phyloP scores from a whole-genome alignment of 2,329 filamentous ascomycete genomes.

The Metarhizium anisopliae region DNA sequence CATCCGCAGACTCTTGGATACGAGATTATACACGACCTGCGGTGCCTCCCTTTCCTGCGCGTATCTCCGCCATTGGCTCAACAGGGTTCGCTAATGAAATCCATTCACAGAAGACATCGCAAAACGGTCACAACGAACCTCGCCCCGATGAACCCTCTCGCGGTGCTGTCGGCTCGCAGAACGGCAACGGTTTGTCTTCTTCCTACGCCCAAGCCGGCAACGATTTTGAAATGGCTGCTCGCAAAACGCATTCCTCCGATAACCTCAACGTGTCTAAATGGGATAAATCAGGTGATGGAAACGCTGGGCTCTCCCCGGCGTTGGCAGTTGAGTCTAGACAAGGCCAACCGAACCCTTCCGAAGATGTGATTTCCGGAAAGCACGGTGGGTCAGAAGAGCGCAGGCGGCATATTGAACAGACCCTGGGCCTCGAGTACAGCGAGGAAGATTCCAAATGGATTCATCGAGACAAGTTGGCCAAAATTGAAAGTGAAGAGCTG shows the following conservation, averaged over 20 bases:
- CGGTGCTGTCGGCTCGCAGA: constrained; percentile 12
- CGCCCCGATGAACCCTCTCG: constrained; percentile 9
- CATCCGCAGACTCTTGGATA: too few relatives aligned
- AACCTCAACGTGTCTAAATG: constrained; percentile 17
- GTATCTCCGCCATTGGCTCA: background rate
- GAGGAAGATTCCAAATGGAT: constrained; percentile 70
- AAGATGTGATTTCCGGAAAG: constrained; percentile 9
- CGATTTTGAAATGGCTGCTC: constrained; percentile 19
- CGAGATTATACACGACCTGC: background rate
- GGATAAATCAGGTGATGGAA: constrained; percentile 14
- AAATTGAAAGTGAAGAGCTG: constrained; percentile 72
- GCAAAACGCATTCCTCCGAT: constrained; percentile 28
- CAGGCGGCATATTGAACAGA: constrained; percentile 16
- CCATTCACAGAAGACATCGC: constrained; percentile 5
- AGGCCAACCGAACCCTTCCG: constrained; percentile 8
- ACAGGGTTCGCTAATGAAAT: background rate
- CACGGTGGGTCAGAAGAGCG: constrained; percentile 17
- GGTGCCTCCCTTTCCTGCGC: background rate
- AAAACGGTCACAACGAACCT: constrained; percentile 6
- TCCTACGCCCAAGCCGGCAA: constrained; percentile 10
- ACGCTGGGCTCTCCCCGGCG: constrained; percentile 12
- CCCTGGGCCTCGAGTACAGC: constrained; percentile 21
- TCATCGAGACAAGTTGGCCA: constrained; percentile 73
- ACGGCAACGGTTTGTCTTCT: constrained; percentile 15
- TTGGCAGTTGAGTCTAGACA: constrained; percentile 15